Evolutionary conservation across 495 filamentous ascomycete species (phyloP), one percentile per base, ranked within the genome.

Genomic region (Xylaria cubensis): DNA sequence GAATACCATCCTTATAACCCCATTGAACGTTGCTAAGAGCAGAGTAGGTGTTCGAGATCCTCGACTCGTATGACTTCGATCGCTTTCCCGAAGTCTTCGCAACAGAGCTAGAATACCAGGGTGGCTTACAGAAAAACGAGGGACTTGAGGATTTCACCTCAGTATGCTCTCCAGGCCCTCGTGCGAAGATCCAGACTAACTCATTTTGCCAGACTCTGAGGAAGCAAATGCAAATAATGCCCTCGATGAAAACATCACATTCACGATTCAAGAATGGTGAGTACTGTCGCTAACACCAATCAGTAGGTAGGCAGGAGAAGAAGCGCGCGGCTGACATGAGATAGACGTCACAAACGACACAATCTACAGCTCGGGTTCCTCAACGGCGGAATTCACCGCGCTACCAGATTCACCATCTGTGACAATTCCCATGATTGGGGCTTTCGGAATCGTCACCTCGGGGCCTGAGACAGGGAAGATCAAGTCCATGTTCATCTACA

Each of bases 171-270:
- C 32, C 32, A 34, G 32, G 4, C 32, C 32, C 32, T 34, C 4
- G 32, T 34, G 4, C 32, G 32, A 34, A 34, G 32, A 34, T 34
- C 32, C 32, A 34, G 24, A 36, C 32, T 62, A n/a, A 62, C 36
- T 4, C 2, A 26, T 7, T 12, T 3, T 42, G 10, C n/a, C 58
- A 62, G 58, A 62, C 41, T 24, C 36, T 62, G 8, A 62, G 24
- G 58, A 62, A 62, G 13, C 58, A 62, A 36, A 41, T 62, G 58
- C 58, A 62, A 62, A 62, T 62, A 34, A 62, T 62, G 58, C 58
- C 58, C 4, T 39, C 58, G 36, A 62, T 62, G 58, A 62, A 42
- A 19, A 62, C 58, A 41, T 62, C 58, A 5, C 58, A 62, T 62
- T 6, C 58, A 24, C 41, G 58, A 41, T 62, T 62, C 58, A 62